A percentile compares a stretch with the other conserved stretches of the same genome.
Conservation (phyloP, 495 filamentous ascomycete species). For the Stereocaulon alpinum region DNA sequence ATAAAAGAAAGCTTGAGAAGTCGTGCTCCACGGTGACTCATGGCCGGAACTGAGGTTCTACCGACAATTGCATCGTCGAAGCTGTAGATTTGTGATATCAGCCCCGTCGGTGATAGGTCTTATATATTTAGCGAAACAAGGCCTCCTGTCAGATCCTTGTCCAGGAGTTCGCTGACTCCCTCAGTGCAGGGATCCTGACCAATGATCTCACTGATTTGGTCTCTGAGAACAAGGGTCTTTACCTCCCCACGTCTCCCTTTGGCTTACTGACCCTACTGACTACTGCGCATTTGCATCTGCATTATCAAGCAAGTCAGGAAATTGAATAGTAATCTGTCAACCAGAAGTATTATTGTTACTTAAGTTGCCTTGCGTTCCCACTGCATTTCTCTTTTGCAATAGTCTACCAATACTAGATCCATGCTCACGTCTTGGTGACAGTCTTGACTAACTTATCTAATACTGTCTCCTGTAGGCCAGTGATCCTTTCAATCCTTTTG, state of each 20-base stretch:
- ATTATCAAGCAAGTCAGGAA: background rate
- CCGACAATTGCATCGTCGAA: background rate
- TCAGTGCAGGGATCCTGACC: background rate
- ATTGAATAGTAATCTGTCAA: background rate
- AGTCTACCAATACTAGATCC: background rate
- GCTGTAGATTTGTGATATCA: background rate
- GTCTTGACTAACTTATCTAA: background rate
- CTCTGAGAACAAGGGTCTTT: background rate
- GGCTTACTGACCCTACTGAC: background rate
- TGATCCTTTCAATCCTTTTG: background rate
- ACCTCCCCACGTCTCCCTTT: background rate
- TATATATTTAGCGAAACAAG: background rate
- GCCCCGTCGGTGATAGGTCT: background rate
- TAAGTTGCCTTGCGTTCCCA: background rate
- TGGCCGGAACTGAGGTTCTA: background rate
- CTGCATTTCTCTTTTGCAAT: background rate
- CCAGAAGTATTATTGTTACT: background rate
- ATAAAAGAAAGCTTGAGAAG: too few relatives aligned
- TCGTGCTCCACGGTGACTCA: background rate
- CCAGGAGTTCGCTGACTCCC: too few relatives aligned
- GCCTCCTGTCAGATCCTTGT: background rate
- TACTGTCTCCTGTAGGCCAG: background rate
- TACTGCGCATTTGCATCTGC: background rate
- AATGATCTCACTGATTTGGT: background rate
- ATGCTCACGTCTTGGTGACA: background rate